These are phyloP conservation scores for Gloeostereum incarnatum DNA, from an alignment of 768 basidiomycete species.

Conservation along the genomic window DNA sequence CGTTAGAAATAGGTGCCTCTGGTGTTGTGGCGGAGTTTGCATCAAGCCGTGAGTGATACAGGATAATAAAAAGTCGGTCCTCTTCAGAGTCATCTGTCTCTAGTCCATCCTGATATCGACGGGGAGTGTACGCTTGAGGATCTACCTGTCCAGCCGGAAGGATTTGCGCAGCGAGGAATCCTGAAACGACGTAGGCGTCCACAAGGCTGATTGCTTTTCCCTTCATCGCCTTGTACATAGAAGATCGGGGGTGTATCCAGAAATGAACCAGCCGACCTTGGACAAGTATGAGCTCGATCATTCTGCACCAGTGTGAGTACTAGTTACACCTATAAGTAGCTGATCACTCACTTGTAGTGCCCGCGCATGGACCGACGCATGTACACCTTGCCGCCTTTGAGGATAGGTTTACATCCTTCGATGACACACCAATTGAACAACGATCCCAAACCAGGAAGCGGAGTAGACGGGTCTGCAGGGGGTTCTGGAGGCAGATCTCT, in stretches of 20 bases:
- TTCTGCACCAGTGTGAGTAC: conserved; percentile 24
- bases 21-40: too few relatives aligned
- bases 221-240: conserved; percentile 46
- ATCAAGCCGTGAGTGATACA: too few relatives aligned
- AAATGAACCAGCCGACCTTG: conserved; percentile 70
- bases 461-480: conserved; percentile 40
- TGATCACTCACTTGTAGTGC: conserved; percentile 62
- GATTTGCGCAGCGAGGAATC: conserved; percentile 64
- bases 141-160: conserved; percentile 57
- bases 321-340: conserved; percentile 2
- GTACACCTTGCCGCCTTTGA: conserved; percentile 66
- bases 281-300: conserved; percentile 66
- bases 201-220: conserved; percentile 47
- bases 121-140: conserved; percentile 38
- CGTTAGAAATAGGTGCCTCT: conserved; percentile 16
- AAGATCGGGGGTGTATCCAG: conserved; percentile 46
- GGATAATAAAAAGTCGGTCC: conserved; percentile 81
- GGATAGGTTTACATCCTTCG: conserved; percentile 67
- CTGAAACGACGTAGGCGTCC: conserved; percentile 82
- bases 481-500: conserved; percentile 38
- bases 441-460: conserved; percentile 46
- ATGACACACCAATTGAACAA: conserved; percentile 87
- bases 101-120: conserved; percentile 84
- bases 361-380: conserved; percentile 62
- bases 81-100: conserved; percentile 83